Conservation (phyloP, 768 basidiomycete genomes). For the Pleurotus citrinopileatus region DNA sequence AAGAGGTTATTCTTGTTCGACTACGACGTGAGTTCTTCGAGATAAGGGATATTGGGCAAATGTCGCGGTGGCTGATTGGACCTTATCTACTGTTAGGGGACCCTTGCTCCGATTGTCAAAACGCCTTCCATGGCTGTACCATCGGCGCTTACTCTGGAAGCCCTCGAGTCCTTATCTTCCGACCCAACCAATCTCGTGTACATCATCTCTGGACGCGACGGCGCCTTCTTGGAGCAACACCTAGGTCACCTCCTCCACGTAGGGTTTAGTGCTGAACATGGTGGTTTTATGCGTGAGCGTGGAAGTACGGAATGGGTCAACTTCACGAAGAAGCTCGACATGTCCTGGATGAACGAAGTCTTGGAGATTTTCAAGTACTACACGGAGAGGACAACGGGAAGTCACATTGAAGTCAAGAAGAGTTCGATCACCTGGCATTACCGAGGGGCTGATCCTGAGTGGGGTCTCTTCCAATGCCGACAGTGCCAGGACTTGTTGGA, state of each 20-base stretch:
- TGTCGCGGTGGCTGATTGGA: slow-evolving; percentile 7
- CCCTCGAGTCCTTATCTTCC: slow-evolving; percentile 64
- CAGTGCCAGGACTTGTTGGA: slow-evolving; percentile 96
- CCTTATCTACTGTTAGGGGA: slow-evolving; percentile 55
- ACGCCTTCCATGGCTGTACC: slow-evolving; percentile 86
- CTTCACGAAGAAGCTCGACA: slow-evolving; percentile 90
- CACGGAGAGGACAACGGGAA: slow-evolving; percentile 95
- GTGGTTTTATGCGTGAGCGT: slow-evolving; percentile 83
- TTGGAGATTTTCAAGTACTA: slow-evolving; percentile 95
- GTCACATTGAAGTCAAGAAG: slow-evolving; percentile 95
- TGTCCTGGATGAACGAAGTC: slow-evolving; percentile 97
- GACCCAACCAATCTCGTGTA: slow-evolving; percentile 93
- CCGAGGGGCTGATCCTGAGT: slow-evolving; percentile 88
- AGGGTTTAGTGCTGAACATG: slow-evolving; percentile 96
- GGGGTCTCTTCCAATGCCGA: slow-evolving; percentile 95
- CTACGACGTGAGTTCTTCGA: slow-evolving; percentile 71
- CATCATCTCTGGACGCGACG: slow-evolving; percentile 96
- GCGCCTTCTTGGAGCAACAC: slow-evolving; percentile 87
- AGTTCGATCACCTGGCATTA: slow-evolving; percentile 99
- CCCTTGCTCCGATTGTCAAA: slow-evolving; percentile 96
- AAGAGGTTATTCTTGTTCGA: slow-evolving; percentile 94
- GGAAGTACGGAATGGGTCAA: slow-evolving; percentile 71
- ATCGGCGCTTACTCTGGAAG: slow-evolving; percentile 66
- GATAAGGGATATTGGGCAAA: neutral
- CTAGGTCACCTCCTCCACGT: slow-evolving; percentile 80